A percentile compares a stretch with the other conserved stretches of the same genome.
These are phyloP conservation scores for Vicia villosa DNA, from an alignment of 306 rosid genomes.

Conservation along the genomic window DNA sequence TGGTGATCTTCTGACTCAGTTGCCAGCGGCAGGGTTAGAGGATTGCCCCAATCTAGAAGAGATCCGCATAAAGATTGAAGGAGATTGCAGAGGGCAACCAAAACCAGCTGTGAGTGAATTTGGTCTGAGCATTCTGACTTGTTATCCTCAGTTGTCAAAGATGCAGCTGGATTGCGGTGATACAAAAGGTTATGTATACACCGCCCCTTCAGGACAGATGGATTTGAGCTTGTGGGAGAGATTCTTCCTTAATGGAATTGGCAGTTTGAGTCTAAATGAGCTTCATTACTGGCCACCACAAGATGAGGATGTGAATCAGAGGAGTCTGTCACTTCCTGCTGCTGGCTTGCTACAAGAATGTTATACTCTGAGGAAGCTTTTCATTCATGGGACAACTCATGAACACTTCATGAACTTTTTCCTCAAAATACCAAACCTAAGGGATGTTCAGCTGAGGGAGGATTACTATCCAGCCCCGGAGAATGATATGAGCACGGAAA, in stretches of 20 bases:
- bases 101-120: constrained; percentile 54
- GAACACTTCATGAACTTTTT: constrained; percentile 86
- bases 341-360: constrained; percentile 78
- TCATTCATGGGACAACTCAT: constrained; percentile 79
- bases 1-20: constrained; percentile 69
- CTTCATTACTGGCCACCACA: constrained; percentile 96
- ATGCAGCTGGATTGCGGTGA: constrained; percentile 87
- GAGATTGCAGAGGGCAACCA: constrained; percentile 70
- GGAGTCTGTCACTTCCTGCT: constrained; percentile 76
- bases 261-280: constrained; percentile 56
- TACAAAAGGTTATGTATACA: constrained; percentile 71
- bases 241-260: constrained; percentile 74
- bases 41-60: constrained; percentile 79
- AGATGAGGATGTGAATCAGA: constrained; percentile 78
- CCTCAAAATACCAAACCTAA: constrained; percentile 52
- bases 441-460: constrained; percentile 81
- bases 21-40: constrained; percentile 69
- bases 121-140: constrained; percentile 62
- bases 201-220: constrained; percentile 84
- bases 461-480: constrained; percentile 91
- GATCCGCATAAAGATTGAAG: constrained; percentile 70
- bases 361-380: constrained; percentile 70
- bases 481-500: constrained; percentile 88
- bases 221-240: constrained; percentile 95
- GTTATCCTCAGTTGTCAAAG: constrained; percentile 66